Evolutionary conservation across 352 stramenopile species (phyloP), one percentile per base, ranked within the genome.

Genomic region (Globisporangium echinulatum): DNA sequence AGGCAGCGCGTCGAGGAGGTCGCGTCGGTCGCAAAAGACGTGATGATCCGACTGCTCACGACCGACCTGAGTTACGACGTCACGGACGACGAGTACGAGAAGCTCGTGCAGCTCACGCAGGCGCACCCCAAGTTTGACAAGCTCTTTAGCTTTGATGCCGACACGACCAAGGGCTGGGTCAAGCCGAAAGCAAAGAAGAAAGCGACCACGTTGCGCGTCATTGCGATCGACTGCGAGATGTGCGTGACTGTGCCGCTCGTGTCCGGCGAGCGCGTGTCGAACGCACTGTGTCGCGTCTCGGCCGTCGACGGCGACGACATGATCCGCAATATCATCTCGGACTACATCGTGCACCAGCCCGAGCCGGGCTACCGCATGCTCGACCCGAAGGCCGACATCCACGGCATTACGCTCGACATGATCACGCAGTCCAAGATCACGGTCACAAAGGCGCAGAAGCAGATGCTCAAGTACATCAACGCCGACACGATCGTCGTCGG

Each of bases 181-280:
- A 84, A 56, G 49, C 71, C 84, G 49, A 79, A 75, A 49, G 62
- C 58, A 33, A 91, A 85, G 67, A 88, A 77, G 63, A 88, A 81
- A 54, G 57, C 72, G 38, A 76, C 73, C 44, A 68, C 81, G 15
- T 67, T 89, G 17, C 81, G 84, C 62, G 79, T 94, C 51, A 69
- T 93, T 17, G 85, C 85, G 25, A 37, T 95, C 37, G 85, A 95
- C 75, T 95, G 85, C 61, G 85, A 95, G 53, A 95, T 95, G 85
- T 95, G 85, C 59, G 77, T 92, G 15, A 92, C 77, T 11, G 64
- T 61, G 55, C 10, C 70, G 8, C 49, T 78, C 13, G 58, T 59
- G 3, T 49, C 40, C 19, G 48, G 19, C 8, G 61, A 78, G 19
- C 66, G 67, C 50, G 75, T 75, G 19, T 74, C 76, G 47, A 88